Evolutionary conservation across 495 filamentous ascomycete species (phyloP).

Genomic region (Penicillium malachiteum): DNA sequence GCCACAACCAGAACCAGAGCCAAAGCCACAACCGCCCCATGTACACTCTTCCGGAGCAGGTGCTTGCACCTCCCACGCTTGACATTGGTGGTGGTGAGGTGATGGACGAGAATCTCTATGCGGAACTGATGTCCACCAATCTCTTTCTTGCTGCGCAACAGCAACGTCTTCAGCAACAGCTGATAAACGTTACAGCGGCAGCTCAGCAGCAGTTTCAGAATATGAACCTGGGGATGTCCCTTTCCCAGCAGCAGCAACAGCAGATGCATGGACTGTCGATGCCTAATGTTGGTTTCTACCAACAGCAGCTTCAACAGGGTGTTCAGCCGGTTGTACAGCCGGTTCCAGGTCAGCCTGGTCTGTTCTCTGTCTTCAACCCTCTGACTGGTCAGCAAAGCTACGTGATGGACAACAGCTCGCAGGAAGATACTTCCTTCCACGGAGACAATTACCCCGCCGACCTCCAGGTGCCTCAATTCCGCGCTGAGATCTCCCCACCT

Average conservation of each 20-base stretch:
- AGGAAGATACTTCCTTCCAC: constrained; percentile 34
- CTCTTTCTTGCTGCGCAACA: constrained; percentile 84
- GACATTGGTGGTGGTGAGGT: constrained; percentile 62
- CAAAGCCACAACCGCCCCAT: constrained; percentile 48
- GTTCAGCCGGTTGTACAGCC: constrained; percentile 68
- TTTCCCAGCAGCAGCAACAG: constrained; percentile 32
- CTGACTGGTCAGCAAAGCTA: constrained; percentile 78
- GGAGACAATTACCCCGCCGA: constrained; percentile 41
- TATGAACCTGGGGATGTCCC: constrained; percentile 54
- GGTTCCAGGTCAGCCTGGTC: constrained; percentile 66
- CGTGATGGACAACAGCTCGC: constrained; percentile 56
- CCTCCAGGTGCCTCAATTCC: constrained; percentile 58
- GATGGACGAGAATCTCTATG: constrained; percentile 79
- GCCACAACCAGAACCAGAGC: neutral
- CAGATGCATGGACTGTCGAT: constrained; percentile 37
- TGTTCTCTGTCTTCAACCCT: constrained; percentile 82
- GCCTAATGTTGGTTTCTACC: constrained; percentile 56
- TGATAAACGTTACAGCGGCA: constrained; percentile 54
- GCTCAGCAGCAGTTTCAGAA: constrained; percentile 80
- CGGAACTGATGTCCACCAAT: constrained; percentile 81
- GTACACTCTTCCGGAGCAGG: constrained; percentile 75
- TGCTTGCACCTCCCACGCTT: constrained; percentile 79
- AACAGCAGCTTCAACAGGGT: constrained; percentile 71
- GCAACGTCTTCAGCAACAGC: constrained; percentile 72
- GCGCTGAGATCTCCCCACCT: constrained; percentile 79